Evolutionary conservation across 805 yeast genomes (phyloP).

Genomic region (Candida nonsorbophila): DNA sequence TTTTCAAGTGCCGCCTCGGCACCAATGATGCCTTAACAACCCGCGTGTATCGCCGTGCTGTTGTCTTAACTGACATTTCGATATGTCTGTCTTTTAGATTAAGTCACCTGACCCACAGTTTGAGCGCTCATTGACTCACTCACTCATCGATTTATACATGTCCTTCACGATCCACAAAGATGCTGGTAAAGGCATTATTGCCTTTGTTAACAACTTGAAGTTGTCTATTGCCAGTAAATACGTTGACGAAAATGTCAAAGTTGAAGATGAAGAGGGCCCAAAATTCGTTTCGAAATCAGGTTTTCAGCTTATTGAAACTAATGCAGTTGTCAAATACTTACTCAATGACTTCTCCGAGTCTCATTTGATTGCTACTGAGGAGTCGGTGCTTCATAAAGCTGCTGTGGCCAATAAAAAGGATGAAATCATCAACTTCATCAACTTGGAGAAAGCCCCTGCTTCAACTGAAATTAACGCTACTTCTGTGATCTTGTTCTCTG

Average conservation of each 20-base stretch:
- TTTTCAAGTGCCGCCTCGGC: no score
- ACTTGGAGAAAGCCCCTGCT: conserved; percentile 11
- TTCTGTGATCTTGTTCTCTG: conserved; percentile 55
- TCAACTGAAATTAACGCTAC: conserved; percentile 34
- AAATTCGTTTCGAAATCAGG: conserved; percentile 28
- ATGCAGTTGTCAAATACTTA: conserved; percentile 65
- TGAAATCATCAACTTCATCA: conserved; percentile 9
- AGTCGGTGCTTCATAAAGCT: conserved; percentile 37
- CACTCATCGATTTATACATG: neutral
- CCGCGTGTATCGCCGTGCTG: no score
- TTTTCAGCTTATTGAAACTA: conserved; percentile 56
- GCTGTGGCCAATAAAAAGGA: conserved; percentile 30
- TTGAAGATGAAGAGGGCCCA: conserved; percentile 19
- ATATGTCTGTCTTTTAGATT: no score
- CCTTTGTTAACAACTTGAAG: conserved; percentile 39
- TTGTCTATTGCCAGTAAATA: conserved; percentile 36
- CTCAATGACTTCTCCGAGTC: conserved; percentile 41
- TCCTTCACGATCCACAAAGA: conserved; percentile 22
- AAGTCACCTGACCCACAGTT: no score
- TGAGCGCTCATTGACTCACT: no score
- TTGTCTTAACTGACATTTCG: no score
- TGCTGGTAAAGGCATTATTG: conserved; percentile 16
- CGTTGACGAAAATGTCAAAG: conserved; percentile 19
- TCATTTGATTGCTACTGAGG: conserved; percentile 36
- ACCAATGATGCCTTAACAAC: no score